Percentiles rank a stretch among this genome's conserved stretches.
Conservation (phyloP, 1,284 basidiomycete genomes). For the Naganishia liquefaciens region DNA sequence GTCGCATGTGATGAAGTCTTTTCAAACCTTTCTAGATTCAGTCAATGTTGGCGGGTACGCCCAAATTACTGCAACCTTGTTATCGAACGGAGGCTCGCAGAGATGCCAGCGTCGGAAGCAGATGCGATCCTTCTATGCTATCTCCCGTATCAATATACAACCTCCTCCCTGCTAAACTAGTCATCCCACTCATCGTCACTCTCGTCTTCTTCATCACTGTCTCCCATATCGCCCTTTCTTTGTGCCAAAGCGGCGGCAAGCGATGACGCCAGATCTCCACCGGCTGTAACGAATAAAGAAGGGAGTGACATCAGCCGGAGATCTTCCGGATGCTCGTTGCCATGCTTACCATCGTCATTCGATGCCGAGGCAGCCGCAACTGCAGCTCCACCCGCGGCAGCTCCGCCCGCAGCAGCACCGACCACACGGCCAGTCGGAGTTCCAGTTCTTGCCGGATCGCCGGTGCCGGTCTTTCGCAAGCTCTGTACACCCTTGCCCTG, state of each 20-base stretch:
- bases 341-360: constrained; percentile 39
- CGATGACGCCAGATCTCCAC: constrained; percentile 65
- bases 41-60: no score
- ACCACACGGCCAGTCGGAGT: constrained; percentile 16
- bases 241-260: constrained; percentile 68
- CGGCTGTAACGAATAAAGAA: constrained; percentile 34
- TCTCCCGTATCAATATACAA: no score
- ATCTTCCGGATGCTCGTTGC: background rate
- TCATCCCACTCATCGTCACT: constrained; percentile 82
- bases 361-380: constrained; percentile 35
- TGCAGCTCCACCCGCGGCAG: constrained; percentile 46
- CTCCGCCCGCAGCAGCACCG: constrained; percentile 53
- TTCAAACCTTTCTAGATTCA: no score
- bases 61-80: no score
- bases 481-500: constrained; percentile 70
- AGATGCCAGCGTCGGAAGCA: no score
- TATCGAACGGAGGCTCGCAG: no score
- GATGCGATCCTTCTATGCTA: background rate
- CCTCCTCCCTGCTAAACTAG: no score
- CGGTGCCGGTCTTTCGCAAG: constrained; percentile 63
- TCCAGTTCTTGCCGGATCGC: constrained; percentile 35
- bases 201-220: constrained; percentile 85
- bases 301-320: background rate
- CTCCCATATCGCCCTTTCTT: constrained; percentile 85
- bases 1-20: no score